Conservation (phyloP, 306 rosid genomes). For the Corylus avellana region DNA sequence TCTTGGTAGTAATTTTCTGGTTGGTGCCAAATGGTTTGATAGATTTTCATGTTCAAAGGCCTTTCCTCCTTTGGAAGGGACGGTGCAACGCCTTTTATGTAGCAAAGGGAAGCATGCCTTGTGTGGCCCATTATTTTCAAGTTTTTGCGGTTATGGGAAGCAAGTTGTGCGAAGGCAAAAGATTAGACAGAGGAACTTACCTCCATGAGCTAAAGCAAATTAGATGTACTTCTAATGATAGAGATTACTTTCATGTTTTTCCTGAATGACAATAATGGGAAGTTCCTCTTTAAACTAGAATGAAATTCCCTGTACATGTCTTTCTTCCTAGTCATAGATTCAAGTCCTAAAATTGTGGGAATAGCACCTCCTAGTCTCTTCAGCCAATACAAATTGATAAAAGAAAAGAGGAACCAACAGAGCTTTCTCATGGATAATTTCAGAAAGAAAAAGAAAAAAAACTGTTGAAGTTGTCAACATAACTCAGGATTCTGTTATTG, state of each 20-base stretch:
- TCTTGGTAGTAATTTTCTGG: neutral
- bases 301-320: neutral
- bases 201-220: neutral
- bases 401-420: neutral
- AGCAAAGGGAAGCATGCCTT: neutral
- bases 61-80: neutral
- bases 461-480: neutral
- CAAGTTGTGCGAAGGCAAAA: neutral
- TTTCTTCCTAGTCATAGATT: neutral
- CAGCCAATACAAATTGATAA: neutral
- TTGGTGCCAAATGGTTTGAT: slow-evolving; percentile 1
- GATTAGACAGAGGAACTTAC: neutral
- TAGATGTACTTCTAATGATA: neutral
- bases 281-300: neutral
- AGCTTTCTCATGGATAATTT: neutral
- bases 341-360: neutral
- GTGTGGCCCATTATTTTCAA: neutral
- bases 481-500: neutral
- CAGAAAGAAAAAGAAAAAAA: neutral
- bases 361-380: neutral
- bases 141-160: neutral
- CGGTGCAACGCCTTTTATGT: neutral
- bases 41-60: neutral
- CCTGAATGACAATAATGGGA: neutral
- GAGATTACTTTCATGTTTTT: neutral